A percentile compares a stretch with the other conserved stretches of the same genome.
Conservation (phyloP, 2,329 filamentous ascomycete genomes). For the Botrytis cinerea region DNA sequence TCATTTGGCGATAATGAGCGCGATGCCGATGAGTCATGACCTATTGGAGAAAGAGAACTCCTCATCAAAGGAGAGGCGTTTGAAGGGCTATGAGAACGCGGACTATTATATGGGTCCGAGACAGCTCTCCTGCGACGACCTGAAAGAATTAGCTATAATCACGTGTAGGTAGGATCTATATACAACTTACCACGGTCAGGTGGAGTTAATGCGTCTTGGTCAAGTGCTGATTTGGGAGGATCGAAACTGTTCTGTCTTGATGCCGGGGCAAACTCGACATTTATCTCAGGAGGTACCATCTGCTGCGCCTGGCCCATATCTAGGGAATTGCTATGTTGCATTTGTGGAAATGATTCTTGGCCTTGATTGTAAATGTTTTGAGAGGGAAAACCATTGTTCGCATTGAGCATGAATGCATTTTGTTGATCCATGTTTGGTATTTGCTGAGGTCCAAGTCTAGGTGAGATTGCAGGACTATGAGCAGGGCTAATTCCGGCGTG, state of each 20-base stretch:
- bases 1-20: slow-evolving; percentile 62
- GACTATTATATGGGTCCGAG: slow-evolving; percentile 46
- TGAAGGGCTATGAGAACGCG: slow-evolving; percentile 53
- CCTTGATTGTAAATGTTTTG: slow-evolving; percentile 53
- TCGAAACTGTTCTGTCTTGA: slow-evolving; percentile 67
- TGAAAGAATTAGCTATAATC: slow-evolving; percentile 33
- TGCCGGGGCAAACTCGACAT: slow-evolving; percentile 86
- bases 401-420: slow-evolving; percentile 48
- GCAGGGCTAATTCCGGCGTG: slow-evolving; percentile 77
- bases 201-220: slow-evolving; percentile 80
- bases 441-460: slow-evolving; percentile 59
- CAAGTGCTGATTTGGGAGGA: slow-evolving; percentile 60
- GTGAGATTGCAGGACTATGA: slow-evolving; percentile 68
- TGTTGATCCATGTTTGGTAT: slow-evolving; percentile 54
- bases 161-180: not conserved
- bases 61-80: slow-evolving; percentile 55
- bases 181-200: slow-evolving; percentile 64
- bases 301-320: slow-evolving; percentile 70
- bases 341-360: slow-evolving; percentile 50
- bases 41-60: slow-evolving; percentile 50
- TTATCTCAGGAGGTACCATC: slow-evolving; percentile 92
- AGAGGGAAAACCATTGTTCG: slow-evolving; percentile 51
- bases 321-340: slow-evolving; percentile 48
- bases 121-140: slow-evolving; percentile 42
- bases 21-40: slow-evolving; percentile 43